Conservation (phyloP, 257 asterid genomes). For the Agastache rugosa region DNA sequence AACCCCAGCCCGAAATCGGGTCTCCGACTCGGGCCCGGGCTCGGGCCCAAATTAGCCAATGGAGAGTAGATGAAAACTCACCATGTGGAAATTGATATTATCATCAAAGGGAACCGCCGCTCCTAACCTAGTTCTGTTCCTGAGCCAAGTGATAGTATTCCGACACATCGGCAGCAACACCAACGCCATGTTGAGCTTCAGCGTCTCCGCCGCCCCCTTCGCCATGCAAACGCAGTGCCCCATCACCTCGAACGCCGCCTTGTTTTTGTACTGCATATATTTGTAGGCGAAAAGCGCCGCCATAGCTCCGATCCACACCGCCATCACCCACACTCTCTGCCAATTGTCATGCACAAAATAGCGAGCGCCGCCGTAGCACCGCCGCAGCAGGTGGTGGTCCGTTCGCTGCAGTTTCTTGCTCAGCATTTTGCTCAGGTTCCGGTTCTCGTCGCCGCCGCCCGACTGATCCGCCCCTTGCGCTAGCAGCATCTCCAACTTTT, state of each 20-base stretch:
- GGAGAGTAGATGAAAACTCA: constrained; percentile 22
- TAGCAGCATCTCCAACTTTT: constrained; percentile 66
- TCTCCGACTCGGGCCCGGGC: too few relatives aligned
- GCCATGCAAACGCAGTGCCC: constrained; percentile 81
- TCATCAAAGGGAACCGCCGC: constrained; percentile 80
- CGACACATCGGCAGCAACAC: constrained; percentile 80
- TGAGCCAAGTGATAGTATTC: constrained; percentile 86
- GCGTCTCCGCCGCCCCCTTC: constrained; percentile 90
- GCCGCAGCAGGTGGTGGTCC: constrained; percentile 46
- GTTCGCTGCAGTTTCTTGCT: constrained; percentile 71
- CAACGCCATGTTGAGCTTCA: constrained; percentile 88
- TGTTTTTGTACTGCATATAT: constrained; percentile 58
- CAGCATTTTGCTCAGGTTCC: constrained; percentile 63
- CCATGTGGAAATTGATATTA: constrained; percentile 85
- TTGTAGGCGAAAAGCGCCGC: constrained; percentile 71
- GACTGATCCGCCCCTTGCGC: constrained; percentile 57
- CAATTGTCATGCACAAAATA: constrained; percentile 70
- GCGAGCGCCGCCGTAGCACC: constrained; percentile 51
- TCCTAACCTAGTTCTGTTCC: constrained; percentile 71
- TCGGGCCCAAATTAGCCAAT: too few relatives aligned
- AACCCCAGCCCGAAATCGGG: too few relatives aligned
- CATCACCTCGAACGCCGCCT: constrained; percentile 65
- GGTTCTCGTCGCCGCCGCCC: constrained; percentile 42
- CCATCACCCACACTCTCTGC: constrained; percentile 78
- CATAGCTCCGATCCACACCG: constrained; percentile 69